phyloP scores from a whole-genome alignment of 2,329 filamentous ascomycete genomes.

The Sclerotinia subarctica region DNA sequence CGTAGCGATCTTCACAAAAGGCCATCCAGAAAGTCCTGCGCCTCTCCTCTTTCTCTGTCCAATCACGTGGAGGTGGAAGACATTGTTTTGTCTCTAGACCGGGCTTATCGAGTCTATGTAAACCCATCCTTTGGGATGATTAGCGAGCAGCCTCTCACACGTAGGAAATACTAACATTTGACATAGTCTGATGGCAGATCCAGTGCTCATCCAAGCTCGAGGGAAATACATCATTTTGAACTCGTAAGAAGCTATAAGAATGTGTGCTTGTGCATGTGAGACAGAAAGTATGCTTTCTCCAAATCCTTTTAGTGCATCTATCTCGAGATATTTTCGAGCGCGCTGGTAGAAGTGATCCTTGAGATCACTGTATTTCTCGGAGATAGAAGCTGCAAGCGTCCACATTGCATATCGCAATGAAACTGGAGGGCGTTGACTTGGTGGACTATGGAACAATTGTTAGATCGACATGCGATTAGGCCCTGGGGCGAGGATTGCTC shows the following conservation, averaged over 20 bases:
- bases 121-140: slow-evolving; percentile 71
- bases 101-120: slow-evolving; percentile 79
- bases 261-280: slow-evolving; percentile 81
- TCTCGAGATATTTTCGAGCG: slow-evolving; percentile 83
- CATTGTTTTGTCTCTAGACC: slow-evolving; percentile 92
- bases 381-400: slow-evolving; percentile 83
- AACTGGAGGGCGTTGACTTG: slow-evolving; percentile 79
- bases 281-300: slow-evolving; percentile 86
- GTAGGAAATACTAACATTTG: slow-evolving; percentile 64
- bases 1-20: slow-evolving; percentile 86
- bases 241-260: slow-evolving; percentile 77
- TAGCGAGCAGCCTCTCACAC: slow-evolving; percentile 26
- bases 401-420: slow-evolving; percentile 93
- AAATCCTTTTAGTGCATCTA: slow-evolving; percentile 87
- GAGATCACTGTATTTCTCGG: slow-evolving; percentile 74
- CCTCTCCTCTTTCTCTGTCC: slow-evolving; percentile 90
- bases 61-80: slow-evolving; percentile 79
- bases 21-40: slow-evolving; percentile 93
- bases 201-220: slow-evolving; percentile 89
- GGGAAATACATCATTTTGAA: slow-evolving; percentile 99
- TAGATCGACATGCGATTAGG: not conserved
- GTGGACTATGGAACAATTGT: slow-evolving; percentile 50
- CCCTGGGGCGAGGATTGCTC: slow-evolving; percentile 34
- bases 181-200: slow-evolving; percentile 72
- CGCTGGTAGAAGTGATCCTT: slow-evolving; percentile 89